phyloP scores from a whole-genome alignment of 2,329 filamentous ascomycete species.

The Microsporum canis region DNA sequence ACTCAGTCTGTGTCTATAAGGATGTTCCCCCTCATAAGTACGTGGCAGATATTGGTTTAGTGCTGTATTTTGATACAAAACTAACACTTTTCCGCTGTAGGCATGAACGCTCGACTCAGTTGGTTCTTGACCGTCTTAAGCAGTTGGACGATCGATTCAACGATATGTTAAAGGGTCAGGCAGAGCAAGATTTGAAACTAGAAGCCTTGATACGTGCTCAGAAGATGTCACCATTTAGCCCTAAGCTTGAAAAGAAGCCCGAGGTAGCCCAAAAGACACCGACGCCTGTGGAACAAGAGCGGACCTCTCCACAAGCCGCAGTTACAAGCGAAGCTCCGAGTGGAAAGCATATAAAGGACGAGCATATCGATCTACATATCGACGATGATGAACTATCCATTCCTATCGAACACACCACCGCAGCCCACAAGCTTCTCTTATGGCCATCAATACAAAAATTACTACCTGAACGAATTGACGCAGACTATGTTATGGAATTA shows the following conservation, averaged over 20 bases:
- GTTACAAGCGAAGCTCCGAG: neutral
- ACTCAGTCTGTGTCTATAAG: slow-evolving; percentile 71
- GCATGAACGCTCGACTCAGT: slow-evolving; percentile 33
- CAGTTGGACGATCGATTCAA: slow-evolving; percentile 22
- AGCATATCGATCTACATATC: slow-evolving; percentile 32
- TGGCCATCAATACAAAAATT: slow-evolving; percentile 59
- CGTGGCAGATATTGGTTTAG: slow-evolving; percentile 22
- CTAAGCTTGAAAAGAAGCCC: neutral
- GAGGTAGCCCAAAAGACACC: slow-evolving; percentile 3
- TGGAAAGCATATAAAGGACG: slow-evolving; percentile 18
- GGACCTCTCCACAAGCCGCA: neutral
- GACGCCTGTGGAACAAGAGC: neutral
- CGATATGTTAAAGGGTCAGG: slow-evolving; percentile 7
- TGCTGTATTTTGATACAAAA: slow-evolving; percentile 14
- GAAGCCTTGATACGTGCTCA: slow-evolving; percentile 9
- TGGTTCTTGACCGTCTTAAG: slow-evolving; percentile 26
- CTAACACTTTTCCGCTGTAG: slow-evolving; percentile 14
- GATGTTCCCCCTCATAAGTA: slow-evolving; percentile 88
- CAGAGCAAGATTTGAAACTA: slow-evolving; percentile 9
- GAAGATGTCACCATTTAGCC: neutral
- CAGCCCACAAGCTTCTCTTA: slow-evolving; percentile 68
- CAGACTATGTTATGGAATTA: slow-evolving; percentile 61
- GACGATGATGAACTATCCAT: slow-evolving; percentile 54
- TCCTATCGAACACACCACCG: slow-evolving; percentile 75
- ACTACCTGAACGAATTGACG: slow-evolving; percentile 48